Base-by-base conservation (phyloP, 2,329 filamentous ascomycete genomes). In the Hortaea werneckii region DNA sequence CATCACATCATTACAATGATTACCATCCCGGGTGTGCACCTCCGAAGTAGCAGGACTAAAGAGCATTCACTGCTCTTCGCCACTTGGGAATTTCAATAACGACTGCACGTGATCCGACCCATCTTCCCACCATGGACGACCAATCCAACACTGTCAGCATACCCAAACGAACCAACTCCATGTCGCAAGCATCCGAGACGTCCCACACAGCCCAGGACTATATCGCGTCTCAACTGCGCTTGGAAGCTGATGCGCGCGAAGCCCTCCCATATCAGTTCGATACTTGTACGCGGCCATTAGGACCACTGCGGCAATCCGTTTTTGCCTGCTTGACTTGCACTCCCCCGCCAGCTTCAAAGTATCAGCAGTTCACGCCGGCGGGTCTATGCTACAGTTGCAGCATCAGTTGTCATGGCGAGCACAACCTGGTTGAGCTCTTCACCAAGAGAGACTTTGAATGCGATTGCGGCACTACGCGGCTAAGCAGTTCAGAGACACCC, bases 301-400 rank as follows among this genome's bases (percentile, higher is more conserved):
- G 92, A 0, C 77, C 88, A 6, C 73, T 98, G 11, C 83, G 88
- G 44, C 92, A 98, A 65, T 85, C 76, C 40, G 78, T 96, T 13
- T 98, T 94, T 59, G 87, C 92, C 38, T 98, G 92, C 57, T 68
- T 96, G 40, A 96, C 90, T 8, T 98, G 92, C 72, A 94, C 88
- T 51, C 88, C 92, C 6, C 79, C 85, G 6, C 85, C 88, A 1
- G 58, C 73, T 2, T 76, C 78, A 39, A 61, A 75, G 1, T 71
- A 76, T 38, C 80, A 82, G 42, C 70, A 81, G 1, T 85, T 83
- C 63, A 77, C 72, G 6, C 74, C 83, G 5, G 92, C 90, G 3
- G 92, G 86, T 27, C 79, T 98, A 46, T 98, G 92, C 73, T 98
- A 98, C 60, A 86, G 89, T 20, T 98, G 92, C 70, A 95, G 90